Evolutionary conservation across 441 rosid species (phyloP), one percentile per base, ranked within the genome.

Genomic region (Erodium trifolium): DNA sequence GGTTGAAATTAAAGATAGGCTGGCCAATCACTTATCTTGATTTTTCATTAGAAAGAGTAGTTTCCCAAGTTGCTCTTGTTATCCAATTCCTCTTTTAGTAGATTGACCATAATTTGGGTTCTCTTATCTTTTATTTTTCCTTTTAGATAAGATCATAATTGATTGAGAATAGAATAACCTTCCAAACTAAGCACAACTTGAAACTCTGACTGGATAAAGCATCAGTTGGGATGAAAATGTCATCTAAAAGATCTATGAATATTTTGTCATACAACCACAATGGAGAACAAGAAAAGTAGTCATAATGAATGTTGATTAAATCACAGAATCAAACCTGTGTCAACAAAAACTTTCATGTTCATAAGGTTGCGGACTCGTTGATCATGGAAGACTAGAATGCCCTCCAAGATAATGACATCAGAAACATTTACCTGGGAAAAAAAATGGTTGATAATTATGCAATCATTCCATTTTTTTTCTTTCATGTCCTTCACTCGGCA

Each of bases 291-390:
- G 27, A 53, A 16, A 14, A 53, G 59, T 17, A 53, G 8, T 53
- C 59, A 53, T n/a, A 53, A 47, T 47, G 13, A 2, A 47, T 47
- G 53, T 12, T 47, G 53, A 5, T 41, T 69, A 37, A 63, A 68
- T 70, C 71, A 67, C 5, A 12, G 5, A 14, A n/a, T 69, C 76
- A 69, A 67, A 93, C 99, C 96, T 81, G 99, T 82, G 75, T 93
- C 99, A 65, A 91, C 99, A 73, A 93, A 93, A 68, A 93, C 91
- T 83, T 91, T 93, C 98, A 93, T 82, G 73, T 87, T 82, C 99
- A 93, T 93, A 69, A 88, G 81, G 77, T 85, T 85, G 29, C 99
- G 89, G 75, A 93, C 97, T 70, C 78, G 87, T 55, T 82, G 91
- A 69, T 93, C 97, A 78, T 93, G 97, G 65, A 93, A 93, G 63